Evolutionary conservation across 2,329 filamentous ascomycete species (phyloP), one percentile per base, ranked within the genome.

Genomic region (Cladophialophora bantiana): DNA sequence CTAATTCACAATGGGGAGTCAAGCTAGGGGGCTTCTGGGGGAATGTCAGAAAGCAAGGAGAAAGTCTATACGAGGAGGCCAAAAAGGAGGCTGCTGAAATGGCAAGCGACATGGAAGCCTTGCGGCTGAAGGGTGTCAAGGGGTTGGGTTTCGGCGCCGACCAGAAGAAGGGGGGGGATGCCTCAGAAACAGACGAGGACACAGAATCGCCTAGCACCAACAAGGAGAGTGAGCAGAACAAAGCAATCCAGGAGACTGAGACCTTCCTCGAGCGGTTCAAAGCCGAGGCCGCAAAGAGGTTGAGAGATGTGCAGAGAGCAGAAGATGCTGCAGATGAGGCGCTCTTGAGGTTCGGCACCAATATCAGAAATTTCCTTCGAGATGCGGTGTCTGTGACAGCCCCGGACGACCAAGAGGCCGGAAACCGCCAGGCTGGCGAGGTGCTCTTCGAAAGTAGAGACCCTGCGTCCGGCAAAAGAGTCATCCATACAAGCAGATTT

Each of bases 271-370:
- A 90, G 4, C 87, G 91, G 53, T 87, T 98, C 77, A 88, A 89
- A 65, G 80, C 83, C 20, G 92, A 96, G 80, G 93, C 93, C 4
- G 84, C 91, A 32, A 93, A 93, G 79, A 88, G 93, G 56, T 82
- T 98, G 66, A 95, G 92, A 75, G 93, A 97, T 67, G 89, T 98
- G 20, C 92, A 97, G 76, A 88, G 88, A 73, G 95, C 94, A 12
- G 95, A 99, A 79, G 94, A 98, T 76, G 94, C 94, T 3, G 95
- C 95, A 7, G 95, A 99, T 77, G 95, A 98, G 78, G 95, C 95
- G 0, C 86, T 99, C 9, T 82, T 98, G 72, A 92, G 92, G 71
- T 97, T 98, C 74, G 95, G 95, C 26, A 88, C 89, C 66, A 97
- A 95, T 74, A 88, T 99, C 57, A 87, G 92, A 42, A 91, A 94